phyloP scores from a whole-genome alignment of 139 green algal species.

The Ulvella scutata region DNA sequence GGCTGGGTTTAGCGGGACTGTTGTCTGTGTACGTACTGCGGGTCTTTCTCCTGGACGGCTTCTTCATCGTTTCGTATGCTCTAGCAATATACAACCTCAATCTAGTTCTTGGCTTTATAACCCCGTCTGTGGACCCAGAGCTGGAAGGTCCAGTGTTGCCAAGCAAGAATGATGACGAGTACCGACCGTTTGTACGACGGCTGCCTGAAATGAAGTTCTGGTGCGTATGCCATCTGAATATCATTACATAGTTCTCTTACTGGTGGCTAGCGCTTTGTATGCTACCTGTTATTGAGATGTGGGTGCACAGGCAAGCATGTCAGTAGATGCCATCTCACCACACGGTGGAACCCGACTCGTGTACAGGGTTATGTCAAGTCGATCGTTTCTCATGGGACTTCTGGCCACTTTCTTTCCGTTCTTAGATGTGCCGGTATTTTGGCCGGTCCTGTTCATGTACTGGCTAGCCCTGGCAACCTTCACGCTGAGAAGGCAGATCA shows the following conservation, averaged over 20 bases:
- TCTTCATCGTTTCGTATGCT: slow-evolving; percentile 97
- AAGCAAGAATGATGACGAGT: slow-evolving; percentile 82
- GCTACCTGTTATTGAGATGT: too few species aligned
- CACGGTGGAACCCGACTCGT: too few species aligned
- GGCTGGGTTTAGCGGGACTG: slow-evolving; percentile 37
- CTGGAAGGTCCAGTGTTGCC: slow-evolving; percentile 79
- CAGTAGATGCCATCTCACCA: neutral
- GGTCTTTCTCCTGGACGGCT: slow-evolving; percentile 67
- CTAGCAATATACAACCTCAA: slow-evolving; percentile 98
- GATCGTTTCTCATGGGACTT: slow-evolving; percentile 70
- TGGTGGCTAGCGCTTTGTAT: too few species aligned
- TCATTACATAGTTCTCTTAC: too few species aligned
- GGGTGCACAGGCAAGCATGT: too few species aligned
- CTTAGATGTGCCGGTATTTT: slow-evolving; percentile 98
- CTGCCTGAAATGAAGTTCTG: slow-evolving; percentile 99
- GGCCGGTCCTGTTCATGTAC: slow-evolving; percentile 96
- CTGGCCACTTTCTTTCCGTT: slow-evolving; percentile 81
- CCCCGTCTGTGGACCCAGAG: slow-evolving; percentile 64
- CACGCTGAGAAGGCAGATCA: slow-evolving; percentile 97
- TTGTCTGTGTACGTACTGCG: slow-evolving; percentile 60
- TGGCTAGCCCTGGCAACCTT: slow-evolving; percentile 89
- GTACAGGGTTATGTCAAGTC: slow-evolving; percentile 62
- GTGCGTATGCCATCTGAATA: too few species aligned
- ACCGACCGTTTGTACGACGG: slow-evolving; percentile 87
- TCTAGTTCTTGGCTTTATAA: slow-evolving; percentile 85